Evolutionary conservation across 768 basidiomycete genomes (phyloP).

Genomic region (Tephrocybe rancida): DNA sequence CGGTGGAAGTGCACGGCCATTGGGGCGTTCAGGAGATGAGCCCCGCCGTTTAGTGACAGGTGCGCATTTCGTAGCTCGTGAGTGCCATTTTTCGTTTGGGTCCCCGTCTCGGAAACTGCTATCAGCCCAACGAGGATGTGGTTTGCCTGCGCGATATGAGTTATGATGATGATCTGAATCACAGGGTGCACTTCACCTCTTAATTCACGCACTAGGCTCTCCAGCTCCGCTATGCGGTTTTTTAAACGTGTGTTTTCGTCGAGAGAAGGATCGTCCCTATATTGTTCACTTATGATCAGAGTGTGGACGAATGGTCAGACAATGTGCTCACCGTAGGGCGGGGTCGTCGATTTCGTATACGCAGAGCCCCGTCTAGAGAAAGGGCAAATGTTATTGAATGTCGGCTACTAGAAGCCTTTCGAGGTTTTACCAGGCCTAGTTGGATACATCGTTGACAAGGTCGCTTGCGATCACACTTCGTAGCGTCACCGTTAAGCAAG

Average conservation of each 20-base stretch:
- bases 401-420: conserved; percentile 9
- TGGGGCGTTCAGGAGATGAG: conserved; percentile 36
- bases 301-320: neutral
- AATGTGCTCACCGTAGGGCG: conserved; percentile 59
- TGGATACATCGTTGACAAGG: conserved; percentile 92
- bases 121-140: conserved; percentile 87
- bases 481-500: conserved; percentile 15
- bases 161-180: conserved; percentile 5
- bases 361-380: conserved; percentile 81
- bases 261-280: conserved; percentile 83
- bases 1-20: conserved; percentile 42
- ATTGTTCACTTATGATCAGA: conserved; percentile 6
- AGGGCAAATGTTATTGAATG: neutral
- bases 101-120: conserved; percentile 78
- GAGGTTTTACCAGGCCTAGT: conserved; percentile 69
- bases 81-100: conserved; percentile 85
- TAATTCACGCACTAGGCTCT: conserved; percentile 88
- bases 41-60: conserved; percentile 44
- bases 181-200: conserved; percentile 50
- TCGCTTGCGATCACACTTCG: conserved; percentile 87
- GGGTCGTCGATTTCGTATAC: conserved; percentile 96
- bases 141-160: conserved; percentile 59
- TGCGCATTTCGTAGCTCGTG: conserved; percentile 72
- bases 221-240: conserved; percentile 89
- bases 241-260: conserved; percentile 86